Percentiles rank a stretch among this genome's conserved stretches.
These are phyloP conservation scores for Tephrocybe sp. DNA, from an alignment of 768 basidiomycete species.

Conservation along the genomic window DNA sequence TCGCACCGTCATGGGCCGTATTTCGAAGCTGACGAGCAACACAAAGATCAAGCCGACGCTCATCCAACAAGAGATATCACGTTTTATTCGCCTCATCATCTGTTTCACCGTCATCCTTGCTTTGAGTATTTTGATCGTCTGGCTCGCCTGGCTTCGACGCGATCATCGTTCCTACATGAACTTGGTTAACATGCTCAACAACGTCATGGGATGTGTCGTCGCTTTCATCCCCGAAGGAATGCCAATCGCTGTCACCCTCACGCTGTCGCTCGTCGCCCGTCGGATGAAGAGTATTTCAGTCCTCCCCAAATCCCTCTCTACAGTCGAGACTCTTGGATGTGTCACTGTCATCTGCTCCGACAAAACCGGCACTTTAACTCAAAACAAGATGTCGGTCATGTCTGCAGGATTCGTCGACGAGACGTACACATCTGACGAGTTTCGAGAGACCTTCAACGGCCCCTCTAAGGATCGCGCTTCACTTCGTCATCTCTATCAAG, in stretches of 20 bases:
- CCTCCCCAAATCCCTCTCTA: slow-evolving; percentile 50
- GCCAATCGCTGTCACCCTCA: slow-evolving; percentile 55
- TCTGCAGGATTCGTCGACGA: slow-evolving; percentile 40
- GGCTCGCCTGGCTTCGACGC: slow-evolving; percentile 42
- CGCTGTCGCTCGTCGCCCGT: slow-evolving; percentile 30
- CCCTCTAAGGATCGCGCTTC: slow-evolving; percentile 2
- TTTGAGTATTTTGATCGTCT: slow-evolving; percentile 42
- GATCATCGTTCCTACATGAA: slow-evolving; percentile 46
- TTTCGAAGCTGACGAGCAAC: slow-evolving; percentile 52
- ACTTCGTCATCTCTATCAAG: slow-evolving; percentile 27
- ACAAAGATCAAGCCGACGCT: slow-evolving; percentile 46
- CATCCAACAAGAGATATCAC: slow-evolving; percentile 48
- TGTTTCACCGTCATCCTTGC: slow-evolving; percentile 37
- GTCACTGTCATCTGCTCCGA: slow-evolving; percentile 56
- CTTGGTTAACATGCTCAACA: slow-evolving; percentile 50
- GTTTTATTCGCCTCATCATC: slow-evolving; percentile 54
- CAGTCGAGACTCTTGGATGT: slow-evolving; percentile 66
- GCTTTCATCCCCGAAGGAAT: slow-evolving; percentile 48
- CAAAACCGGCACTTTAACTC: slow-evolving; percentile 64
- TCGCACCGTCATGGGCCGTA: slow-evolving; percentile 49
- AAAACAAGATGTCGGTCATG: slow-evolving; percentile 59
- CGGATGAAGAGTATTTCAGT: slow-evolving; percentile 16
- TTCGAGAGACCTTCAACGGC: slow-evolving; percentile 11
- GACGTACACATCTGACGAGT: slow-evolving; percentile 27
- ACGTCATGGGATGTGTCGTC: slow-evolving; percentile 49